Evolutionary conservation across 2,329 filamentous ascomycete species (phyloP).

Genomic region (Salinomyces thailandicus): DNA sequence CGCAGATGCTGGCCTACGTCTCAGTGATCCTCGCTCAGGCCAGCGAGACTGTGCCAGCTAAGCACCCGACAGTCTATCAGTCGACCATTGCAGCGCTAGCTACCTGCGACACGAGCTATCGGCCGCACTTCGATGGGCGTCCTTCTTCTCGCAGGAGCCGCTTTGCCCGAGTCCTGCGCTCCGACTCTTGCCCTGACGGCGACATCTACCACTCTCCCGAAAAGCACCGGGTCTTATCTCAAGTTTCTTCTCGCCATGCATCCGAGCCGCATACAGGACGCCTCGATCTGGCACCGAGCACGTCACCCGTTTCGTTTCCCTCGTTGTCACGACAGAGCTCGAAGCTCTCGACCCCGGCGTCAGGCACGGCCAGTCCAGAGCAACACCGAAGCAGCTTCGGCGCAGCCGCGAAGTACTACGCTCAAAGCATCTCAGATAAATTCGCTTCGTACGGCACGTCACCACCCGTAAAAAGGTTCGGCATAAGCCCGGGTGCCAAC

Average conservation of each 20-base stretch:
- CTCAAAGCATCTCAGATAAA: constrained; percentile 25
- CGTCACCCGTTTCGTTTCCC: constrained; percentile 18
- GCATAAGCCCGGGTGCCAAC: constrained; percentile 18
- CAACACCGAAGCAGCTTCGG: constrained; percentile 24
- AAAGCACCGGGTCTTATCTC: constrained; percentile 12
- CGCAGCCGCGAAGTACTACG: constrained; percentile 24
- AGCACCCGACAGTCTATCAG: not conserved
- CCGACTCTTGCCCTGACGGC: constrained; percentile 2
- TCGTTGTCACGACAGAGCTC: constrained; percentile 13
- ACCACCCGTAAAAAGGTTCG: constrained; percentile 17
- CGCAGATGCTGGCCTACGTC: constrained; percentile 57
- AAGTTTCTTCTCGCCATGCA: constrained; percentile 15
- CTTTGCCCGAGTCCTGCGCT: no score
- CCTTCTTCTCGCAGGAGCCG: no score
- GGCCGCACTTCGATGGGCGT: not conserved
- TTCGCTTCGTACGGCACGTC: constrained; percentile 23
- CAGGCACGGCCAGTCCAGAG: constrained; percentile 24
- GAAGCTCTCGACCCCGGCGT: constrained; percentile 17
- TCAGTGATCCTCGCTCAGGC: constrained; percentile 49
- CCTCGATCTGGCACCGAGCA: constrained; percentile 19
- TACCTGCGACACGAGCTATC: not conserved
- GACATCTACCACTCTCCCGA: constrained; percentile 4
- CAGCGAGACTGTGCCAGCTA: not conserved
- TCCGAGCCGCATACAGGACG: constrained; percentile 23
- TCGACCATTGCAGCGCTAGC: constrained; percentile 2